phyloP scores from a whole-genome alignment of 129 eudicot genomes.

The Flaveria brownii region DNA sequence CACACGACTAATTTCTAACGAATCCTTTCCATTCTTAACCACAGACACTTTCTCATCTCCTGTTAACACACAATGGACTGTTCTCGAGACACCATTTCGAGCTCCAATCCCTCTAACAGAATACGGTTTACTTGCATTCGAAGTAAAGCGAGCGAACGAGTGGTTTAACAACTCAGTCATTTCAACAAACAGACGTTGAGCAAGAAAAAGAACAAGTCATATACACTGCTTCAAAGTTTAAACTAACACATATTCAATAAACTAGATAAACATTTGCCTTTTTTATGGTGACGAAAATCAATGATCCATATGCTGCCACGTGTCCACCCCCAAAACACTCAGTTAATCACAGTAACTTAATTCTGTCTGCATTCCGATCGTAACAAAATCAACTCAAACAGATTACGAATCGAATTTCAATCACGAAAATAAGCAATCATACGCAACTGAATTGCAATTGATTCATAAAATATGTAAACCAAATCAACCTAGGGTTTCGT shows the following conservation, averaged over 20 bases:
- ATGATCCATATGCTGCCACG: constrained; percentile 42
- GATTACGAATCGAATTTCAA: constrained; percentile 3
- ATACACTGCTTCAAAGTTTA: not conserved
- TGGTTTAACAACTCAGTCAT: constrained; percentile 45
- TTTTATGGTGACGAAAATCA: constrained; percentile 5
- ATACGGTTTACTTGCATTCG: constrained; percentile 30
- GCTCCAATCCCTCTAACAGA: constrained; percentile 22
- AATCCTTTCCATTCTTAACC: constrained; percentile 75
- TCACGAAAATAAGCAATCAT: not conserved
- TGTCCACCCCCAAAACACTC: constrained; percentile 7
- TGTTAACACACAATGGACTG: constrained; percentile 42
- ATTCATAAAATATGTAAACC: not conserved
- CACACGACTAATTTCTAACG: constrained; percentile 61
- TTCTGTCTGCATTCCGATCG: not conserved
- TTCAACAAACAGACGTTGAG: constrained; percentile 3
- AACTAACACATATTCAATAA: not conserved
- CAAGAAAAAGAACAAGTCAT: not conserved
- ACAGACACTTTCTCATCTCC: constrained; percentile 45
- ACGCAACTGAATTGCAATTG: not conserved
- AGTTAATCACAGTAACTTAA: not conserved
- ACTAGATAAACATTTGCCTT: constrained; percentile 20
- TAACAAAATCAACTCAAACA: too few relatives aligned
- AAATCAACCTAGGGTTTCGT: constrained; percentile 14
- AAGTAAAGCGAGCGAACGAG: constrained; percentile 38
- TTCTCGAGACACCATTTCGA: constrained; percentile 27